Percentiles rank a stretch among this genome's conserved stretches.
phyloP scores from a whole-genome alignment of 257 asterid species.

The Rubia yunnanensis region DNA sequence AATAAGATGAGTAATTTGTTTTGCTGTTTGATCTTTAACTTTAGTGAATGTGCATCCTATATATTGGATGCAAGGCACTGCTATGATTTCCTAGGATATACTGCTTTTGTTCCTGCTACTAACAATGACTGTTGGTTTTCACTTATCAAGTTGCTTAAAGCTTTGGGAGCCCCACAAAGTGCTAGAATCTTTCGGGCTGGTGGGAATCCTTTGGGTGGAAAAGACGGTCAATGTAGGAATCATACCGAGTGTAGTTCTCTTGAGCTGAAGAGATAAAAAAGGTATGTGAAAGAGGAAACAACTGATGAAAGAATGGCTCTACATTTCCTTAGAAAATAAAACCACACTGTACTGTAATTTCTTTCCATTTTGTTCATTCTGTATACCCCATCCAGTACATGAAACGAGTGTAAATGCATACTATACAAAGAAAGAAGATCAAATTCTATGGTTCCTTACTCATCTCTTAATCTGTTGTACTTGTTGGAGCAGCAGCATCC shows the following conservation, averaged over 20 bases:
- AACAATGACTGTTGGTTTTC: slow-evolving; percentile 4
- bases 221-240: slow-evolving; percentile 24
- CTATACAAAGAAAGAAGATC: neutral
- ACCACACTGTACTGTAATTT: neutral
- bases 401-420: slow-evolving; percentile 10
- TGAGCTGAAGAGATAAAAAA: neutral
- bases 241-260: too few relatives aligned
- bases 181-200: slow-evolving; percentile 87
- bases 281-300: neutral
- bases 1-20: too few relatives aligned
- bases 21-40: too few relatives aligned
- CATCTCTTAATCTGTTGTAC: neutral
- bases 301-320: neutral
- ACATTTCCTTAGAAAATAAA: slow-evolving; percentile 5
- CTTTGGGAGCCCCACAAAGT: slow-evolving; percentile 72
- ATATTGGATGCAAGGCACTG: slow-evolving; percentile 47
- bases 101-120: neutral
- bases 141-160: slow-evolving; percentile 69
- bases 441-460: neutral
- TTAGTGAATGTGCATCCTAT: too few relatives aligned
- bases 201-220: slow-evolving; percentile 85
- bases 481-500: too few relatives aligned
- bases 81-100: neutral
- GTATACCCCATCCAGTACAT: neutral
- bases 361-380: slow-evolving; percentile 20